Conservation (phyloP, 306 rosid species). For the Fragaria ananassa region DNA sequence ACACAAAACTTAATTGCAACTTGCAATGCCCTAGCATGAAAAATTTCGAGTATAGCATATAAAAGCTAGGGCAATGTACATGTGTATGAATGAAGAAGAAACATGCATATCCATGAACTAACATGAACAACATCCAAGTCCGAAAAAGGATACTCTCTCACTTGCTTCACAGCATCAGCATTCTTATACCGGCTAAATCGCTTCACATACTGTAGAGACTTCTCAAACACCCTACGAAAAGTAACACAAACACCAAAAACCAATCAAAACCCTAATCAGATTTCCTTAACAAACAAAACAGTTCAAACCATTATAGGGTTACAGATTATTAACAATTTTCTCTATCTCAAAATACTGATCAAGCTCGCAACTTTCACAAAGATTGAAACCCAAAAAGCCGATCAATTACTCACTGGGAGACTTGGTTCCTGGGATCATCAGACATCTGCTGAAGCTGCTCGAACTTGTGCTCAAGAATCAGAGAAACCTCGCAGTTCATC, state of each 20-base stretch:
- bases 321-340: not conserved
- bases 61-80: not conserved
- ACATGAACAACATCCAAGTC: conserved; percentile 4
- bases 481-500: conserved; percentile 92
- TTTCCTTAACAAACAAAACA: not conserved
- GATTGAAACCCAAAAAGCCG: not conserved
- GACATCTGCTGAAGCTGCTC: conserved; percentile 96
- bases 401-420: conserved; percentile 69
- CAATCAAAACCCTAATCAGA: not conserved
- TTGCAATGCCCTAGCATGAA: not conserved
- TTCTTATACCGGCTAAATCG: conserved; percentile 95
- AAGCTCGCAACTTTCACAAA: not conserved
- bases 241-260: not conserved
- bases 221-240: conserved; percentile 77
- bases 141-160: conserved; percentile 85
- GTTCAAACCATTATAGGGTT: not conserved
- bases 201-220: conserved; percentile 95
- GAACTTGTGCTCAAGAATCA: conserved; percentile 93
- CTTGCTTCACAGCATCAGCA: conserved; percentile 98
- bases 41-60: not conserved
- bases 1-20: not conserved
- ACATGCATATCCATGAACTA: not conserved
- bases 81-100: not conserved
- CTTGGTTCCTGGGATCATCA: conserved; percentile 84
- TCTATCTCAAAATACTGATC: not conserved